Evolutionary conservation across 495 filamentous ascomycete species (phyloP), one percentile per base, ranked within the genome.

Genomic region (Penicillium maclennaniae): DNA sequence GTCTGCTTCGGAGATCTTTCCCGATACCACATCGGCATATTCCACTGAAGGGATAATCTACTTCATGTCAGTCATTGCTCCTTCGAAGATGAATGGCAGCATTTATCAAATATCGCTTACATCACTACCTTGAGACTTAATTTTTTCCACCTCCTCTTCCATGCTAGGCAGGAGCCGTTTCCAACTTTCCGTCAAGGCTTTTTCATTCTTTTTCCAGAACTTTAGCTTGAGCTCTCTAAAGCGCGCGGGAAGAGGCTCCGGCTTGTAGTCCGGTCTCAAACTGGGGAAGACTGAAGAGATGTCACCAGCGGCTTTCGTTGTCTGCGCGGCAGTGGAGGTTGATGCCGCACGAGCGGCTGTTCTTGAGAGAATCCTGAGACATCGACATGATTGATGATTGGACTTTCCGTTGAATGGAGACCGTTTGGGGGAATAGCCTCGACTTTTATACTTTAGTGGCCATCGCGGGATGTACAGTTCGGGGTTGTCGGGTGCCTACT

Each of bases 231-330:
- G 73, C n/a, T 86, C 75, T 19, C 83, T 83, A 61, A 89, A 96
- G 6, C 89, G 79, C 38, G 80, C 66, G 0, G 87, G 85, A 1
- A 96, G 77, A 5, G 87, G 86, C 38, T 79, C 64, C 5, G 80
- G 75, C 17, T 79, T 69, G 27, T 77, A 75, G 14, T 88, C 87
- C 0, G 87, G 88, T 59, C 65, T 72, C 25, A 96, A 75, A 16
- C 87, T 91, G 3, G 86, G 86, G 51, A 96, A 96, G 6, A 90
- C 81, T 52, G 87, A 87, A 0, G 88, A 90, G 45, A 96, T 95
- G 63, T 93, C 86, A 5, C 91, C 91, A 3, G 71, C 65, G 12
- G 77, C 66, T 56, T 81, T 82, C 53, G 65, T 73, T 23, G 66
- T 69, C 39, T 65, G 63, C 15, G 65, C 53, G 16, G 67, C 48